Conservation (phyloP, 305 asterid genomes). For the Fraxinus platypoda region DNA sequence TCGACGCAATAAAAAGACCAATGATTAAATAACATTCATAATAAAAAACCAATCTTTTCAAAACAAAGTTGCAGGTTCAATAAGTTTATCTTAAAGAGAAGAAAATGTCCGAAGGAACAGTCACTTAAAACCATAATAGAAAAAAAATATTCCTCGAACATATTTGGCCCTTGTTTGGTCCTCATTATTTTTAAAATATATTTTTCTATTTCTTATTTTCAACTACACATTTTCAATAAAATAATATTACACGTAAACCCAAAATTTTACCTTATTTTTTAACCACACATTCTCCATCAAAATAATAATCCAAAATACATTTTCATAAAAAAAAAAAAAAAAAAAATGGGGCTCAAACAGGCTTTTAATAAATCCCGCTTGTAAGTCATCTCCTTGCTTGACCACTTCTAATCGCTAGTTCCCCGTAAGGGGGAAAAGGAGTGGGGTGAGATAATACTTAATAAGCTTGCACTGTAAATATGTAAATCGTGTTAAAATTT, state of each 20-base stretch:
- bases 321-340: too few species aligned
- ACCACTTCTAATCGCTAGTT: neutral
- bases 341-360: too few species aligned
- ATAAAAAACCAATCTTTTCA: neutral
- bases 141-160: neutral
- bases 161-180: too few species aligned
- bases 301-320: too few species aligned
- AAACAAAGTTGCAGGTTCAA: neutral
- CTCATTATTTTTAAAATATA: too few species aligned
- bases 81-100: neutral
- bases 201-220: too few species aligned
- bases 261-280: too few species aligned
- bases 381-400: neutral
- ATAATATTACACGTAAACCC: too few species aligned
- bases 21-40: neutral
- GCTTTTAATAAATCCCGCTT: neutral
- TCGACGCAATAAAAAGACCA: neutral
- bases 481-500: neutral
- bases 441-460: neutral
- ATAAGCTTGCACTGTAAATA: neutral
- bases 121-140: neutral
- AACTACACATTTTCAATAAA: too few species aligned
- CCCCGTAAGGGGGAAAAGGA: neutral
- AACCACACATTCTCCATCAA: too few species aligned
- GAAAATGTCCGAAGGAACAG: neutral